Base-by-base conservation (phyloP, 345 rosid genomes). In the Salix brachista region DNA sequence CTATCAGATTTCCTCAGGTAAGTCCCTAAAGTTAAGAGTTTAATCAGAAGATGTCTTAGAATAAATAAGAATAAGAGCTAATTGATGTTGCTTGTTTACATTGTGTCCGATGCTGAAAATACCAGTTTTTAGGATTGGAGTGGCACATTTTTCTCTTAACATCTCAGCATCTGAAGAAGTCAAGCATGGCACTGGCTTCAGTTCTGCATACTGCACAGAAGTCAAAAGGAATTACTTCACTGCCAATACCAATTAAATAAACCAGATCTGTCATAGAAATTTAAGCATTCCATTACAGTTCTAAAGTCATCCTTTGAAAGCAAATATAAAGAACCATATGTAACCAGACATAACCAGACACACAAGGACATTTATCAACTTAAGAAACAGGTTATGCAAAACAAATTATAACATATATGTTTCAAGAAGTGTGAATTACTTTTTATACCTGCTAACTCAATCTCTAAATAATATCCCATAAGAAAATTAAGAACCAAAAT, bases 41-140 rank as follows among this genome's bases (percentile, higher is more conserved):
- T 21, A 54, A 54, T 54, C 9, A 8, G 61, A 21, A 21, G 12
- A 19, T 2, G 21, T 52, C 8, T 54, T 54, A 54, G 26, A 21
- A 21, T 21, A 54, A 8, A 21, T 54, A 52, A 52, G 60, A 56
- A 9, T 8, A 9, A 4, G 62, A 56, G 25, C 26, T 56, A n/a
- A 21, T 56, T n/a, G 62, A 56, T 21, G 23, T 56, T 56, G 23
- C 0, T 56, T 56, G 26, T 14, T 10, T 0, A 23, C 28, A 68
- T 37, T 42, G 32, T 16, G 69, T 30, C 56, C 26, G 23, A 78
- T 26, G 44, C 64, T 46, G 39, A 50, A 77, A 21, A 19, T 79
- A 93, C 99, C 98, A 93, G 99, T 34, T 61, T 90, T 93, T 80
- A 96, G 91, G 79, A 91, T 91, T 44, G 97, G 91, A 79, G 98